phyloP scores from a whole-genome alignment of 2,329 filamentous ascomycete species.

The Acrocalymma vagum region DNA sequence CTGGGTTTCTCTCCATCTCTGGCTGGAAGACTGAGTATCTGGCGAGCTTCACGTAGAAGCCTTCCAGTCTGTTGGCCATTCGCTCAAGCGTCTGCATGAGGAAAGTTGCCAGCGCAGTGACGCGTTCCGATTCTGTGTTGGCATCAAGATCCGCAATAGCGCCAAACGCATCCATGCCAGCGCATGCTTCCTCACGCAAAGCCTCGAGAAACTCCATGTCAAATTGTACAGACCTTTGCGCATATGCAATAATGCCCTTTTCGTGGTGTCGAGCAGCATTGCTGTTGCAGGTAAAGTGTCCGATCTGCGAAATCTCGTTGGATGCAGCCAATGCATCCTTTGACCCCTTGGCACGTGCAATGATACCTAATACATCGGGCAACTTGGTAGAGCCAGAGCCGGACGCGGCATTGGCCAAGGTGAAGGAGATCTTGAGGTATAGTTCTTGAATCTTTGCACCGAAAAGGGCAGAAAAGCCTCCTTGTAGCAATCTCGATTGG shows the following conservation, averaged over 20 bases:
- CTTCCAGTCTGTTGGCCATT: conserved; percentile 61
- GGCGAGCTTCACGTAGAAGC: conserved; percentile 62
- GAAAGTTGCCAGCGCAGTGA: conserved; percentile 53
- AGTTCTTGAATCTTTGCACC: conserved; percentile 33
- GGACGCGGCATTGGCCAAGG: conserved; percentile 35
- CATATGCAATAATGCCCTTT: conserved; percentile 61
- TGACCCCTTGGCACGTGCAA: conserved; percentile 55
- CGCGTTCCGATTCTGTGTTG: conserved; percentile 47
- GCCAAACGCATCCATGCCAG: conserved; percentile 61
- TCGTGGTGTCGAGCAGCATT: conserved; percentile 61
- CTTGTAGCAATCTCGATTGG: conserved; percentile 30
- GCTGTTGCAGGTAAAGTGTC: conserved; percentile 58
- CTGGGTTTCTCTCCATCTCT: conserved; percentile 62
- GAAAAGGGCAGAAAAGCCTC: conserved; percentile 31
- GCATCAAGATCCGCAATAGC: conserved; percentile 57
- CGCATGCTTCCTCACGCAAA: conserved; percentile 61
- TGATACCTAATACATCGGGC: conserved; percentile 56
- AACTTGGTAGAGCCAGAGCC: conserved; percentile 37
- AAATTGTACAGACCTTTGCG: conserved; percentile 57
- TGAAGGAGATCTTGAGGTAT: conserved; percentile 35
- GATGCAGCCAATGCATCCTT: conserved; percentile 56
- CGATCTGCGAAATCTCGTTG: conserved; percentile 60
- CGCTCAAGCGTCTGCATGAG: conserved; percentile 62
- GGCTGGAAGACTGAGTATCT: conserved; percentile 61
- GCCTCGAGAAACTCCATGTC: conserved; percentile 64